Evolutionary conservation across 345 rosid species (phyloP), one percentile per base, ranked within the genome.

Genomic region (Hevea brasiliensis): DNA sequence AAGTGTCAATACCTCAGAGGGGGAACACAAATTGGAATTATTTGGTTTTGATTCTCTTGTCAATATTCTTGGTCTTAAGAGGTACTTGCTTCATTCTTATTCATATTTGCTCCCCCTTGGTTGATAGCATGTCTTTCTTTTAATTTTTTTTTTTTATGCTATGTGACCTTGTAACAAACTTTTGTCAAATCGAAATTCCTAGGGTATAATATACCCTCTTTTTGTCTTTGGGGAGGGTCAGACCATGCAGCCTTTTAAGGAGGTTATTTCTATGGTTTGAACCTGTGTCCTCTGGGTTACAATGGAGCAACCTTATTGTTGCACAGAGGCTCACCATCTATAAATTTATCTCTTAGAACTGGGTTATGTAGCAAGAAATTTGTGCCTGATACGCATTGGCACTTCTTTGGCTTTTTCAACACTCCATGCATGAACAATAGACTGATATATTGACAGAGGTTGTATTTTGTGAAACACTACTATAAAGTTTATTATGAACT

Each of bases 41-140:
- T 96, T 96, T 88, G 99, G 99, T 83, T 96, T 95, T 24, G 99
- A 93, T 83, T 95, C 99, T 67, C 98, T 96, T 76, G 99, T 96
- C 66, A 91, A 85, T 77, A 93, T 96, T 84, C 99, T 96, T 81
- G 99, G 99, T 68, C 91, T 96, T 75, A 90, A 84, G 82, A 96
- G 98, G 99, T 96, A 81, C 6, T 7, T 51, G 20, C 14, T 65
- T 57, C 13, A 15, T 54, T 29, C 24, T 63, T 41, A 45, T 23
- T 11, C 20, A 0, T 35, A 7, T 17, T 32, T 55, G 42, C 65
- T 61, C 37, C 40, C 2, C 57, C 27, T 20, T 54, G 24, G 47
- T 51, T 51, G 15, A 8, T 10, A 0, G 8, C 35, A 14, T 74
- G 69, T 13, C 24, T 35, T 0, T 70, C 45, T 61, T 23, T 40